A percentile compares a stretch with the other conserved stretches of the same genome.
These are phyloP conservation scores for Russula dissimulans DNA, from an alignment of 768 basidiomycete species.

Conservation along the genomic window DNA sequence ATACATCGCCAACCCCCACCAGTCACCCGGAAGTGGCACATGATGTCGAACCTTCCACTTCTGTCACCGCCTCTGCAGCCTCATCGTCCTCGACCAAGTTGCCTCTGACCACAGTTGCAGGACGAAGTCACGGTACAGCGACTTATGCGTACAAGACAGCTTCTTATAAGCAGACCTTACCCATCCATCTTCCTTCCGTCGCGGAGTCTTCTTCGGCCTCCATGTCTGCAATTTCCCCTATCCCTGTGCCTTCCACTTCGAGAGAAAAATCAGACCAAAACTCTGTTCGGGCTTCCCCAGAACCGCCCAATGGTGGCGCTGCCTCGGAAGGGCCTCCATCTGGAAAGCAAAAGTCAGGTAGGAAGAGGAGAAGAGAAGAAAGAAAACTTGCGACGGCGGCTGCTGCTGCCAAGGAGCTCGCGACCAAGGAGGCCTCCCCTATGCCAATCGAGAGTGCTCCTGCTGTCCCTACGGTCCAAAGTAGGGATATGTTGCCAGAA, in stretches of 20 bases:
- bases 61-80: neutral
- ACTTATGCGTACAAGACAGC: constrained; percentile 3
- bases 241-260: neutral
- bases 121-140: neutral
- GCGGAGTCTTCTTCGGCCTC: neutral
- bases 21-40: neutral
- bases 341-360: neutral
- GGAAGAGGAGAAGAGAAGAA: constrained; percentile 2
- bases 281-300: neutral
- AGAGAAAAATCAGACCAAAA: neutral
- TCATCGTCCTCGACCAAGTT: neutral
- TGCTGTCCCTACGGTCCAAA: neutral
- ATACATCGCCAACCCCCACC: neutral
- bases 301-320: neutral
- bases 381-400: neutral
- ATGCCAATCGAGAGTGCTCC: neutral
- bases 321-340: neutral
- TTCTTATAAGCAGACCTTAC: neutral
- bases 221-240: neutral
- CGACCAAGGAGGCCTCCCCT: neutral
- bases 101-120: neutral
- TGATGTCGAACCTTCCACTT: neutral
- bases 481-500: neutral
- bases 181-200: neutral
- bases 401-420: neutral